Conservation (phyloP, 2,329 filamentous ascomycete genomes). For the Ceratocystis destructans region DNA sequence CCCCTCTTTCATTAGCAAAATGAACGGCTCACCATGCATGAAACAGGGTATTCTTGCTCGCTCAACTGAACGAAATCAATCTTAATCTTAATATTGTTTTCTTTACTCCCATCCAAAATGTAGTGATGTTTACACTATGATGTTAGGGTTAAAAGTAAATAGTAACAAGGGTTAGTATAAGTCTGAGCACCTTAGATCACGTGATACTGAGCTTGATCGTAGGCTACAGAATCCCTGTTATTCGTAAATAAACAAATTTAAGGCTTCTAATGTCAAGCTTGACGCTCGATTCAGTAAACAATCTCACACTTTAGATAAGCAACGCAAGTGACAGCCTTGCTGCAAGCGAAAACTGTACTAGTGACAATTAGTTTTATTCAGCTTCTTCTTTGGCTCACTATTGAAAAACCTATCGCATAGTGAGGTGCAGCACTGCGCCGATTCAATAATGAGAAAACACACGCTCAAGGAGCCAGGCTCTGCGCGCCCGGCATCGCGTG, state of each 20-base stretch:
- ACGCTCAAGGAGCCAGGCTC: constrained; percentile 14
- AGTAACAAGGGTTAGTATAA: not conserved
- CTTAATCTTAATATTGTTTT: constrained; percentile 1
- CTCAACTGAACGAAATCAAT: not conserved
- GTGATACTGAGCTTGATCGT: not conserved
- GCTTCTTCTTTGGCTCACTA: not conserved
- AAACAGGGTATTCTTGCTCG: not conserved
- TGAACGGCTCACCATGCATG: not conserved
- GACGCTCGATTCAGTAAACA: not conserved
- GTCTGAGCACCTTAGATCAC: not conserved
- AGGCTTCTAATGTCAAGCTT: not conserved
- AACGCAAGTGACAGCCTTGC: no score
- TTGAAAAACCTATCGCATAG: not conserved
- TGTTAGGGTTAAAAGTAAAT: not conserved
- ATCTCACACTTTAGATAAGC: no score
- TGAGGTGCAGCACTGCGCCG: not conserved
- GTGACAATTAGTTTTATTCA: not conserved
- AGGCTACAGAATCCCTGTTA: not conserved
- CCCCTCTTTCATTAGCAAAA: not conserved
- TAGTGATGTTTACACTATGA: not conserved
- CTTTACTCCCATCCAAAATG: not conserved
- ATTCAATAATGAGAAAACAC: constrained; percentile 13
- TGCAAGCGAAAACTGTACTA: no score
- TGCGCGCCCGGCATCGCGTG: constrained; percentile 17
- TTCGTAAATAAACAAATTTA: not conserved